Evolutionary conservation across 805 yeast genomes (phyloP).

Genomic region (Ogataea angusta): DNA sequence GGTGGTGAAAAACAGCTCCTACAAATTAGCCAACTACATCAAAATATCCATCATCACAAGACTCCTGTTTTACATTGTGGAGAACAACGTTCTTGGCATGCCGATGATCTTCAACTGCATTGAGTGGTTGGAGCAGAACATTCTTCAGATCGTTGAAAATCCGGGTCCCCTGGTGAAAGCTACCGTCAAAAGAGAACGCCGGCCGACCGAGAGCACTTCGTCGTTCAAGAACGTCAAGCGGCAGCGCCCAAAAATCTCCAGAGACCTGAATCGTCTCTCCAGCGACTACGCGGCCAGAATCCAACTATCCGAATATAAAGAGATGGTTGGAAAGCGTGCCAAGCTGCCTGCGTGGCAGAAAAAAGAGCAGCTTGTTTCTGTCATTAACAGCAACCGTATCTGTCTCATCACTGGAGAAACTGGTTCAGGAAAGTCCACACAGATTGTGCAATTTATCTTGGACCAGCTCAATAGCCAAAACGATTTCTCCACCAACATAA

Average conservation of each 20-base stretch:
- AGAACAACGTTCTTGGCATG: slow-evolving; percentile 56
- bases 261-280: slow-evolving; percentile 35
- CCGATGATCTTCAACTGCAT: slow-evolving; percentile 63
- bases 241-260: slow-evolving; percentile 17
- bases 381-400: slow-evolving; percentile 58
- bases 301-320: slow-evolving; percentile 33
- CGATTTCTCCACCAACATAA: slow-evolving; percentile 54
- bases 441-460: slow-evolving; percentile 82
- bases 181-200: not conserved
- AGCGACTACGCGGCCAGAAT: slow-evolving; percentile 34
- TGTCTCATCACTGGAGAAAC: slow-evolving; percentile 92
- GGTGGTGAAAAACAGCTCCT: slow-evolving; percentile 38
- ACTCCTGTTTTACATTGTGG: slow-evolving; percentile 41
- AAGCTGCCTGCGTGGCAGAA: slow-evolving; percentile 84
- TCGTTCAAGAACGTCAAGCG: not conserved
- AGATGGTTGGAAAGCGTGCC: slow-evolving; percentile 42
- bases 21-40: slow-evolving; percentile 66
- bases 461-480: slow-evolving; percentile 56
- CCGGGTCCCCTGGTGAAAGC: slow-evolving; percentile 61
- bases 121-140: slow-evolving; percentile 74
- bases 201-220: not conserved
- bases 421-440: slow-evolving; percentile 97
- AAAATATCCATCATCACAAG: slow-evolving; percentile 53
- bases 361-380: slow-evolving; percentile 49
- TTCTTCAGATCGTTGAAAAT: slow-evolving; percentile 53